Conservation (phyloP, 768 basidiomycete species). For the Leccinum arenicola region DNA sequence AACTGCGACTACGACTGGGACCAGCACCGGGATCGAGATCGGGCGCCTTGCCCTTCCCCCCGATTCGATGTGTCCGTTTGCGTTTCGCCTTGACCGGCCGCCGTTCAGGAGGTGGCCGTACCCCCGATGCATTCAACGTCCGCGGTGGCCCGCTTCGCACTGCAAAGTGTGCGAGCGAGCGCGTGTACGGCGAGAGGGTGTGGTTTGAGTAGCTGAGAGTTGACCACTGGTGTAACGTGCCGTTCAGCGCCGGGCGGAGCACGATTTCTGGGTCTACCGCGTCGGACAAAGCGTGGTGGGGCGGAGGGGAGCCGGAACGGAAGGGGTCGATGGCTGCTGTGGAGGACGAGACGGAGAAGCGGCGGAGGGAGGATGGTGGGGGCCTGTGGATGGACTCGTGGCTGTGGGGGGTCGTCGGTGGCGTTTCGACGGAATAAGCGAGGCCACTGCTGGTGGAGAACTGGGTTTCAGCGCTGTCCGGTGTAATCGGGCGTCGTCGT, state of each 20-base stretch:
- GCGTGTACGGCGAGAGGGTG: conserved; percentile 91
- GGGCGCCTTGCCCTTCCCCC: conserved; percentile 25
- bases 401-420: conserved; percentile 34
- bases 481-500: conserved; percentile 40
- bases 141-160: conserved; percentile 84
- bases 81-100: conserved; percentile 70
- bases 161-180: conserved; percentile 86
- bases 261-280: conserved; percentile 51
- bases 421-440: conserved; percentile 45
- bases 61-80: conserved; percentile 69
- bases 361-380: conserved; percentile 21
- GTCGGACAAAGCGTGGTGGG: conserved; percentile 33
- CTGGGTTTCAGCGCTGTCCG: conserved; percentile 51
- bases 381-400: conserved; percentile 19
- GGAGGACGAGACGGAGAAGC: conserved; percentile 35
- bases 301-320: conserved; percentile 34
- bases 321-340: conserved; percentile 29
- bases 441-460: conserved; percentile 46
- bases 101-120: conserved; percentile 38
- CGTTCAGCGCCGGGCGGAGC: conserved; percentile 64
- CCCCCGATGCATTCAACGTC: conserved; percentile 33
- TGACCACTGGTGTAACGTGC: conserved; percentile 80
- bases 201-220: conserved; percentile 88
- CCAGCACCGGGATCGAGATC: background rate
- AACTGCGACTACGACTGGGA: background rate